Conservation (phyloP, 306 rosid species). For the Arachis hypogaea region DNA sequence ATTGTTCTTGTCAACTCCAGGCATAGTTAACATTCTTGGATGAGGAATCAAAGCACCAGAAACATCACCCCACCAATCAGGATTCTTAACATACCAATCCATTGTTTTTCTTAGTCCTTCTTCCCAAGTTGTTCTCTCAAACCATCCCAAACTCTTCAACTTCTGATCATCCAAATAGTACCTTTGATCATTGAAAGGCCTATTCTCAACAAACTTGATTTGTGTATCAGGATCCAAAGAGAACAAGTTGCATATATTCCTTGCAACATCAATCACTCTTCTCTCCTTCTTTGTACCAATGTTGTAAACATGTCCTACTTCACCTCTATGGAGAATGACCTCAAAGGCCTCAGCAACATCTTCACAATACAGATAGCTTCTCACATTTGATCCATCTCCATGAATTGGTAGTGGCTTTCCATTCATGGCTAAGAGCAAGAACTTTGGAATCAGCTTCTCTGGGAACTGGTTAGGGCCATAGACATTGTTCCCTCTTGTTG, state of each 20-base stretch:
- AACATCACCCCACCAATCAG: conserved; percentile 72
- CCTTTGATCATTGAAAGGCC: conserved; percentile 68
- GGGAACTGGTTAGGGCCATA: conserved; percentile 69
- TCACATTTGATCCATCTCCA: conserved; percentile 68
- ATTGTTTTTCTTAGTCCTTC: conserved; percentile 60
- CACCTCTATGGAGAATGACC: conserved; percentile 60
- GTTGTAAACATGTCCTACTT: conserved; percentile 69
- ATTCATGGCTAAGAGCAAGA: conserved; percentile 62
- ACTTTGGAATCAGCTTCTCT: conserved; percentile 65
- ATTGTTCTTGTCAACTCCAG: conserved; percentile 53
- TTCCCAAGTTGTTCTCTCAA: conserved; percentile 55
- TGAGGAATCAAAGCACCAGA: conserved; percentile 68
- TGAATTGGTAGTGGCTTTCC: conserved; percentile 64
- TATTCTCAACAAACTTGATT: conserved; percentile 55
- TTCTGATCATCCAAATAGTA: conserved; percentile 61
- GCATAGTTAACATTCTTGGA: conserved; percentile 62
- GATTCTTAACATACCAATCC: conserved; percentile 61
- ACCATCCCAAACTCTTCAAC: conserved; percentile 61
- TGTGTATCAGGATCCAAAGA: conserved; percentile 46
- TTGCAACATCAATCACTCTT: conserved; percentile 68
- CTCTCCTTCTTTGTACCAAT: conserved; percentile 64
- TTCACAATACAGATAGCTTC: conserved; percentile 64
- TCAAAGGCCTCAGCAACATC: conserved; percentile 75
- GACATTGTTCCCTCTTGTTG: conserved; percentile 66
- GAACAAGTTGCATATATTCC: conserved; percentile 55